phyloP scores from a whole-genome alignment of 2,329 filamentous ascomycete genomes.

The Calonectria hongkongensis region DNA sequence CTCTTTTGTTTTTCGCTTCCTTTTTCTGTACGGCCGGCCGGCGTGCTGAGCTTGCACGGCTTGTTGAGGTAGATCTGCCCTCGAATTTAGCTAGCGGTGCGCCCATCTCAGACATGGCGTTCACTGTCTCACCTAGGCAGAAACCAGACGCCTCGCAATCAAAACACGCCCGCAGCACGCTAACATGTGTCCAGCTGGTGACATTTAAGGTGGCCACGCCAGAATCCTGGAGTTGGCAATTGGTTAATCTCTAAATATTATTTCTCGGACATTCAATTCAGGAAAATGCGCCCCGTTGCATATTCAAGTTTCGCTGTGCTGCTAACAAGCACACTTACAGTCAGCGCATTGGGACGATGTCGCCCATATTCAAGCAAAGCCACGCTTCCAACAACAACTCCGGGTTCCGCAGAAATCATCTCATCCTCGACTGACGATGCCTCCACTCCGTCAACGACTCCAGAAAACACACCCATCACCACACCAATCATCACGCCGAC shows the following conservation, averaged over 20 bases:
- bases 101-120: neutral
- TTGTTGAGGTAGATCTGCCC: neutral
- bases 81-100: neutral
- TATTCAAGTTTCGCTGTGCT: neutral
- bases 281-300: neutral
- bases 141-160: neutral
- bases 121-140: neutral
- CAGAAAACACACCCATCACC: no score
- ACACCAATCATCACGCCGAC: neutral
- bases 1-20: no score
- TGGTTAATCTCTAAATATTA: neutral
- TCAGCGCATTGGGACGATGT: neutral
- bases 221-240: neutral
- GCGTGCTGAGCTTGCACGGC: neutral
- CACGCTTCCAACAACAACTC: neutral
- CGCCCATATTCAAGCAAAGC: neutral
- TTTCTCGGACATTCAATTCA: neutral
- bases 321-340: neutral
- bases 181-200: neutral
- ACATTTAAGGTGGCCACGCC: neutral
- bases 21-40: no score
- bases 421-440: neutral
- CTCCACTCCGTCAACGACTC: neutral
- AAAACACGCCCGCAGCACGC: neutral
- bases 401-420: neutral